Evolutionary conservation across 805 yeast species (phyloP), one percentile per base, ranked within the genome.

Genomic region (Wickerhamiella bombiphila): DNA sequence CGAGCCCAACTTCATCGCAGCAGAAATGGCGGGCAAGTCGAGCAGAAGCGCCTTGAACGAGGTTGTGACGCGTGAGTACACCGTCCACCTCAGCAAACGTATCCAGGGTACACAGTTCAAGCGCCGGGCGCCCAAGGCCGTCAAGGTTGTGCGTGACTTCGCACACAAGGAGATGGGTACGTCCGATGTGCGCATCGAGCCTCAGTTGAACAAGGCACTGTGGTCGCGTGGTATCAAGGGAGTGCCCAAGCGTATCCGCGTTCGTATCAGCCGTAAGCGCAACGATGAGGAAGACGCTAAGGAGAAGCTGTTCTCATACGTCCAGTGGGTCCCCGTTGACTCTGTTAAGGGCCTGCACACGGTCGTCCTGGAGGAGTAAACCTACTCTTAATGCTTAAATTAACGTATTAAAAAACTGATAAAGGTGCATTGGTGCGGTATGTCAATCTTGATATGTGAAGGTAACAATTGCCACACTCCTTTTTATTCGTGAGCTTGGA

Each of bases 211-310:
- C 81, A 91, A 86, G 70, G 93, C 79, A 64, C 75, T 91, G 73
- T 91, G 98, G 98, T 80, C 82, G 70, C 86, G 94, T 75, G 98
- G 98, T 76, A 78, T 91, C 72, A 85, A 86, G 76, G 96, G 96
- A 74, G 93, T 83, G 62, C 94, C 94, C 66, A 73, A 71, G 83
- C 86, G 95, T 78, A 66, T 91, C 69, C 86, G 98, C 76, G 76
- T 91, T 66, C 86, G 95, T 75, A 86, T 91, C 72, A 85, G 97
- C 51, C 80, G 94, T 79, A 91, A 80, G 86, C 83, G 97, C 76
- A 91, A 91, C 76, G 96, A 91, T 70, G 98, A 91, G 75, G 98
- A 91, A 76, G 88, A 83, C 65, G 96, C 98, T 62, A 80, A 79
- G 77, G 86, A 83, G 73, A 83, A 86, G 68, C 77, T 91, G 68